Evolutionary conservation across 768 basidiomycete species (phyloP).

Genomic region (Gyrodon lividus): DNA sequence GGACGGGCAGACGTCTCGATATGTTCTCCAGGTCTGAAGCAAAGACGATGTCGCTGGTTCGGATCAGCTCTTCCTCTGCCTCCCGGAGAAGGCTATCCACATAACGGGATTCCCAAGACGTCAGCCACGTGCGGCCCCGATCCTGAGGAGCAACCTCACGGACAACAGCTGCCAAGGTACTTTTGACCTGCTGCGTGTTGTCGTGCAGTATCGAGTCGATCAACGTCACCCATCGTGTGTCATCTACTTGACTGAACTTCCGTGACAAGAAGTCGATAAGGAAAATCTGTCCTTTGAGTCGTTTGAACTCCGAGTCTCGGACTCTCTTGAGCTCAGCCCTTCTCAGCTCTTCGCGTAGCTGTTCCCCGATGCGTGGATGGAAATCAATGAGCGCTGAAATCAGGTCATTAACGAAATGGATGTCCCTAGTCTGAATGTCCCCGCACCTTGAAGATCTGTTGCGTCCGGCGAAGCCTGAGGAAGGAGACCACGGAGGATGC

Average conservation of each 20-base stretch:
- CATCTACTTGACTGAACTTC: neutral
- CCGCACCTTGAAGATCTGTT: neutral
- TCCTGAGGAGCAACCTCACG: neutral
- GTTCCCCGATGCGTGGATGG: slow-evolving; percentile 4
- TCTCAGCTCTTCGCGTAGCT: neutral
- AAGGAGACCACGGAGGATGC: neutral
- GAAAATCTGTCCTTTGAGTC: slow-evolving; percentile 1
- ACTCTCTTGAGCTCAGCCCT: slow-evolving; percentile 1
- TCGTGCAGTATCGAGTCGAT: slow-evolving; percentile 3
- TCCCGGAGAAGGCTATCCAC: slow-evolving; percentile 1
- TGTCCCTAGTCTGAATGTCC: neutral
- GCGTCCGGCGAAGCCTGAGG: neutral
- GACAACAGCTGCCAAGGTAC: neutral
- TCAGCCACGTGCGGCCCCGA: neutral
- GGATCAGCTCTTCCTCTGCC: neutral
- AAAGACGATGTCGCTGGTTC: neutral
- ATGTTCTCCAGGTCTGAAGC: neutral
- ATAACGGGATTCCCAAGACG: neutral
- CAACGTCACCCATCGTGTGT: neutral
- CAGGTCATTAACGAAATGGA: neutral
- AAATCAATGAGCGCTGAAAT: neutral
- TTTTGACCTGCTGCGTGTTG: neutral
- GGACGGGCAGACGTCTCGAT: neutral
- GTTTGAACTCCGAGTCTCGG: slow-evolving; percentile 1
- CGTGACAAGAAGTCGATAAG: slow-evolving; percentile 1